These are phyloP conservation scores for Oryza glaberrima DNA, from an alignment of 176 grass and related monocot species.

Conservation along the genomic window DNA sequence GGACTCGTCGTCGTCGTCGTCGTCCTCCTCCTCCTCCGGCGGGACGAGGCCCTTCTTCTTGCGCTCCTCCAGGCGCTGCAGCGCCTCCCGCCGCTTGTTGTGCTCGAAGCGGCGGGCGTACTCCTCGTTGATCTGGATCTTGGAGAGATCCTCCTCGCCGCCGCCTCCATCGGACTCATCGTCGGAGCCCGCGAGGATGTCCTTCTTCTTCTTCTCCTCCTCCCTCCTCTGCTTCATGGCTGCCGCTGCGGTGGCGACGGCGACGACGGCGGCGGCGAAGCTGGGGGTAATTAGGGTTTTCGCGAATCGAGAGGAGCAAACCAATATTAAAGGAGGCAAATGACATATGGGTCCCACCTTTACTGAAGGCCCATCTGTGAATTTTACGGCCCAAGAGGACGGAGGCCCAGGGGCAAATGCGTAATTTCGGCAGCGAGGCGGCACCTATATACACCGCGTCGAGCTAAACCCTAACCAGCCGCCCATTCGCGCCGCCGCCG, in stretches of 20 bases:
- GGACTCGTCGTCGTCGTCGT: constrained; percentile 34
- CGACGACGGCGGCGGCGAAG: not conserved
- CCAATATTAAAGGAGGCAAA: not conserved
- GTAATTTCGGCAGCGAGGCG: not conserved
- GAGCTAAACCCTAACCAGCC: constrained; percentile 40
- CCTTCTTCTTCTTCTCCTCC: not conserved
- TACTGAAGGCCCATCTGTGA: not conserved
- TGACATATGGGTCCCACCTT: not conserved
- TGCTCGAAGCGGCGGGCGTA: constrained; percentile 74
- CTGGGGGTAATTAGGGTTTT: constrained; percentile 37
- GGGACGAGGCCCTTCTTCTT: constrained; percentile 56
- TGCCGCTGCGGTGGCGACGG: not conserved
- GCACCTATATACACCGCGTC: constrained; percentile 21
- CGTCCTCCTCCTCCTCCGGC: not conserved
- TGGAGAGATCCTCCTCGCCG: constrained; percentile 46
- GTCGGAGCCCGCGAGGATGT: constrained; percentile 51
- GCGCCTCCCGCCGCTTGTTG: constrained; percentile 81
- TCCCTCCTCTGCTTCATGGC: not conserved
- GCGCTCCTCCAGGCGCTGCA: constrained; percentile 63
- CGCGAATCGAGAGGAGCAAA: not conserved
- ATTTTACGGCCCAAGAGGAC: not conserved
- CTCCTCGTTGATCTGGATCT: constrained; percentile 76
- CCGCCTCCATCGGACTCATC: constrained; percentile 29
- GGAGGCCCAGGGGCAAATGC: constrained; percentile 26
- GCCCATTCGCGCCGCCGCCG: constrained; percentile 43